Base-by-base conservation (phyloP, 306 rosid species). In the Castanea crenata region DNA sequence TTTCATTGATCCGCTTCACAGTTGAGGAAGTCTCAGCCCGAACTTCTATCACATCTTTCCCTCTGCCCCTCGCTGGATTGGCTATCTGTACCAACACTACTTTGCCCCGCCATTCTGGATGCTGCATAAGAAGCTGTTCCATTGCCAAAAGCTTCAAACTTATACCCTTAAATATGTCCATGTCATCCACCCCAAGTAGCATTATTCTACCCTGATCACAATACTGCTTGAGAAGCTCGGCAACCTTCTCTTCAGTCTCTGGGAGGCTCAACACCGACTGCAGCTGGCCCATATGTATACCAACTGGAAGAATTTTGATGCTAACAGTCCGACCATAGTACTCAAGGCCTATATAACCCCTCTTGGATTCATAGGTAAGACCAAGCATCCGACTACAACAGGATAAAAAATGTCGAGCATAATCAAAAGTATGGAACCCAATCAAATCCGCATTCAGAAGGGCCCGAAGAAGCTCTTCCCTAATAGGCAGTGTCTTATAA, bases 351-450 rank as follows among this genome's bases (percentile, higher is more conserved):
- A 91, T 91, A 79, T 93, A 91, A 1, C 98, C 98, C 49, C 98
- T 70, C 81, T 93, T 91, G 4, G 98, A 93, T 76, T 91, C 93
- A 12, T 90, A 91, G 3, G 89, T 76, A 34, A 93, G 88, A 46
- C 98, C 98, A 1, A 93, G 92, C 97, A 93, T 93, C 74, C 98
- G 74, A 78, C 98, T 90, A 74, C 98, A 93, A 67, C 97, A 93
- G 1, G 97, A 88, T 11, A 93, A 91, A 78, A 93, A 93, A 76
- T 93, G 98, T 46, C 98, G 79, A 0, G 97, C 97, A 71, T 93
- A 93, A 71, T 93, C 98, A 71, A 93, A 93, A 0, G 98, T 93
- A 74, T 93, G 97, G 78, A 93, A 91, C 70, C 97, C 97, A 20
- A 93, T 91, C 76, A 93, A 87, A 82, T 93, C 98, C 0, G 94